Conservation (phyloP, 768 basidiomycete species). For the Lepiota venenata region DNA sequence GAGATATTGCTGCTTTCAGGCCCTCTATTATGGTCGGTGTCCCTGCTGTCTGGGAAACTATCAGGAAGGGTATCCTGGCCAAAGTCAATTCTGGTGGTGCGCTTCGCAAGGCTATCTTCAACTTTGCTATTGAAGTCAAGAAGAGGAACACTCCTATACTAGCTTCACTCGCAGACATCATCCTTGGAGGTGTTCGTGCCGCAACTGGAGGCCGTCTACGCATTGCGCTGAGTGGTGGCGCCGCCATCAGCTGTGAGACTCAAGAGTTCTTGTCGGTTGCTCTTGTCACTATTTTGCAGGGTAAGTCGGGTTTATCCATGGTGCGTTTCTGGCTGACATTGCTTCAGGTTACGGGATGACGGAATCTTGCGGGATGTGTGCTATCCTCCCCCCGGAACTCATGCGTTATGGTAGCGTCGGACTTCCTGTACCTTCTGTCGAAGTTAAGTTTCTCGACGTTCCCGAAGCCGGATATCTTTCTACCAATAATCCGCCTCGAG, state of each 20-base stretch:
- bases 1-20: slow-evolving; percentile 79
- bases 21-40: slow-evolving; percentile 95
- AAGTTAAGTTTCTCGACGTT: slow-evolving; percentile 85
- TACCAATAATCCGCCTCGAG: slow-evolving; percentile 69
- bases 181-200: slow-evolving; percentile 72
- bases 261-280: slow-evolving; percentile 87
- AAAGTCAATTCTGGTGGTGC: slow-evolving; percentile 71
- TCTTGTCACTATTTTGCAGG: slow-evolving; percentile 83
- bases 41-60: slow-evolving; percentile 95
- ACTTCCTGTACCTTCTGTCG: slow-evolving; percentile 82
- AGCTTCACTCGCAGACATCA: slow-evolving; percentile 67
- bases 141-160: slow-evolving; percentile 65
- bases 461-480: slow-evolving; percentile 83
- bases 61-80: slow-evolving; percentile 88
- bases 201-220: slow-evolving; percentile 89
- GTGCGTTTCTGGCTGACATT: not conserved
- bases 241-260: slow-evolving; percentile 80
- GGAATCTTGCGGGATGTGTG: slow-evolving; percentile 91
- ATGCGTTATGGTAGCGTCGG: slow-evolving; percentile 78
- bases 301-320: slow-evolving; percentile 35
- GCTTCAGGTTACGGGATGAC: slow-evolving; percentile 89
- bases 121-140: slow-evolving; percentile 75
- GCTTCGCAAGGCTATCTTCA: slow-evolving; percentile 75
- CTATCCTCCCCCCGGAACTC: slow-evolving; percentile 81
- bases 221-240: slow-evolving; percentile 80